Conservation (phyloP, 2,329 filamentous ascomycete species). For the Colletotrichum horii region DNA sequence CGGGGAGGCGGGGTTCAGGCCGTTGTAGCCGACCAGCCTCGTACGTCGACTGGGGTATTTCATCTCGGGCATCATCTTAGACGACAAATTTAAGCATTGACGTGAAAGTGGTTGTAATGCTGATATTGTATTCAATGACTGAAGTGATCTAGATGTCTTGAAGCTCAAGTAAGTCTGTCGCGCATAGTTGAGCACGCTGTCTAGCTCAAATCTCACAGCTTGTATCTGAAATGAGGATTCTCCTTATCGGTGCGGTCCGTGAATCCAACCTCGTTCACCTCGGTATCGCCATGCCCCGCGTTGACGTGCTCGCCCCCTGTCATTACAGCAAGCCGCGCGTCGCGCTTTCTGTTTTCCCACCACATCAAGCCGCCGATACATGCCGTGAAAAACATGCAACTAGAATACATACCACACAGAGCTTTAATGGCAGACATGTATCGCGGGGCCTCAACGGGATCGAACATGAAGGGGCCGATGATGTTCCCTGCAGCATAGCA, state of each 20-base stretch:
- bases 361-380: neutral
- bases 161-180: neutral
- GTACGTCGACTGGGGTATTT: neutral
- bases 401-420: neutral
- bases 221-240: neutral
- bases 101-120: neutral
- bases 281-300: neutral
- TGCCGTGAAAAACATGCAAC: neutral
- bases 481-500: conserved; percentile 55
- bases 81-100: neutral
- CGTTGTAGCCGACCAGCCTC: neutral
- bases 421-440: neutral
- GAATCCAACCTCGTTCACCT: neutral
- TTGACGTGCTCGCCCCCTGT: neutral
- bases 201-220: neutral
- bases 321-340: neutral
- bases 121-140: neutral
- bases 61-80: neutral
- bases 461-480: conserved; percentile 38
- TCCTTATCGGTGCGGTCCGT: neutral
- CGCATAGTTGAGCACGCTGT: neutral
- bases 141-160: neutral
- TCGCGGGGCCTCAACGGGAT: neutral
- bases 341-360: neutral
- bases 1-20: neutral